phyloP scores from a whole-genome alignment of 75 land plant genomes.

The Pinus taeda region DNA sequence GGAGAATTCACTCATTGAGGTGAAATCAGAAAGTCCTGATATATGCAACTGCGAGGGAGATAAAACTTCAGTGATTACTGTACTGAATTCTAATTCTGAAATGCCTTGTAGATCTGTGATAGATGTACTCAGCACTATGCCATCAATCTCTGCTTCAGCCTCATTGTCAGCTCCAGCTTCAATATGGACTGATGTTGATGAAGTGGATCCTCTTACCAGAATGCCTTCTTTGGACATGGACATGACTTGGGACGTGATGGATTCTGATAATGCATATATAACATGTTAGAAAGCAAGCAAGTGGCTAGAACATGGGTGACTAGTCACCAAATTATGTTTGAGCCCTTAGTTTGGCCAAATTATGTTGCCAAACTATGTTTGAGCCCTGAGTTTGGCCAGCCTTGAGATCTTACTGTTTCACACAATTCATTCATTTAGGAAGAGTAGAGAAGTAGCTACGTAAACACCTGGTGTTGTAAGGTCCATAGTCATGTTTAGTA shows the following conservation, averaged over 20 bases:
- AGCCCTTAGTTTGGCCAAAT: not conserved
- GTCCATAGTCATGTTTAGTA: not conserved
- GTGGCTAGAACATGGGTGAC: not conserved
- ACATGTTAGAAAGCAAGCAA: not conserved
- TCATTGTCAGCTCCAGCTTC: too few relatives aligned
- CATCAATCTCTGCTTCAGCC: not conserved
- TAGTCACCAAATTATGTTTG: not conserved
- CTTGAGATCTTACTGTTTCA: not conserved
- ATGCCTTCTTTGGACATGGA: conserved; percentile 11
- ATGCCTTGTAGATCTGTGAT: not conserved
- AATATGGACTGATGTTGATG: not conserved
- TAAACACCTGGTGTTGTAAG: not conserved
- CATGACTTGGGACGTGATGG: conserved; percentile 3
- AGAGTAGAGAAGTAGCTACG: not conserved
- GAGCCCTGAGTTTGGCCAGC: not conserved
- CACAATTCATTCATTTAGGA: not conserved
- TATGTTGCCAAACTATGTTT: not conserved
- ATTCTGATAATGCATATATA: not conserved
- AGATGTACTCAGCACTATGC: not conserved
- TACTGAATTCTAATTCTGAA: not conserved
- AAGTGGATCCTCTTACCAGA: not conserved
- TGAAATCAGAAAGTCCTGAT: conserved; percentile 1
- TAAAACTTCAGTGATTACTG: conserved; percentile 4
- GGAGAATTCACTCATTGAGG: not conserved
- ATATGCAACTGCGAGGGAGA: not conserved